phyloP scores from a whole-genome alignment of 805 yeast species.

The Ogataea parapolymorpha region DNA sequence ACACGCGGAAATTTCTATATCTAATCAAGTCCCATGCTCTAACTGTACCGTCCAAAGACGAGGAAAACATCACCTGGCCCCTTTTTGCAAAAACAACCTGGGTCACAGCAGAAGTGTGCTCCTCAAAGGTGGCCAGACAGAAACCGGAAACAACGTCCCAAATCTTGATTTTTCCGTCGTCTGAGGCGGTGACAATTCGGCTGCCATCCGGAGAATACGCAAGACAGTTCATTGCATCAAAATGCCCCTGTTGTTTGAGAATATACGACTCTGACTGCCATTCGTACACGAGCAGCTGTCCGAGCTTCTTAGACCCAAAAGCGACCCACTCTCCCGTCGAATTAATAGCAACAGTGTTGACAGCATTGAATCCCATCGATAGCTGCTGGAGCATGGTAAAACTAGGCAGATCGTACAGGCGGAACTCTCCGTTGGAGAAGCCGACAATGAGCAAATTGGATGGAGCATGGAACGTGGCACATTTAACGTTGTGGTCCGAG shows the following conservation, averaged over 20 bases:
- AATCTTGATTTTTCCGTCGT: constrained; percentile 93
- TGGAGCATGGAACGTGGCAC: constrained; percentile 77
- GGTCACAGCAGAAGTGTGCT: constrained; percentile 86
- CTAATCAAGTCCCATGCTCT: constrained; percentile 96
- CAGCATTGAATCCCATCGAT: constrained; percentile 87
- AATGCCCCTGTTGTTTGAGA: constrained; percentile 95
- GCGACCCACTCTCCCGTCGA: constrained; percentile 94
- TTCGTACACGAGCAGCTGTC: constrained; percentile 95
- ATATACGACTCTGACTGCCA: constrained; percentile 98
- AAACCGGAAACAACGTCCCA: constrained; percentile 96
- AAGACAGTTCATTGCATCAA: constrained; percentile 80
- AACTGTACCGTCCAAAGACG: constrained; percentile 94
- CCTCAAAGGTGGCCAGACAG: constrained; percentile 86
- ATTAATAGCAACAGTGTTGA: constrained; percentile 78
- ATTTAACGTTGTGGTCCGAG: constrained; percentile 67
- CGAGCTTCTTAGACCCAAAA: constrained; percentile 84
- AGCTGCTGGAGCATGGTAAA: constrained; percentile 80
- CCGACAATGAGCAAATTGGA: constrained; percentile 82
- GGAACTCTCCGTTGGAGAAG: constrained; percentile 83
- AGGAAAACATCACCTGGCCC: constrained; percentile 88
- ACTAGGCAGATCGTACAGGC: constrained; percentile 82
- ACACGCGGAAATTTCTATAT: constrained; percentile 90
- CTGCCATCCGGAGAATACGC: constrained; percentile 95
- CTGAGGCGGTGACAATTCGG: constrained; percentile 87
- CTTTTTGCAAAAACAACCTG: constrained; percentile 81